Percentiles rank a stretch among this genome's conserved stretches.
Evolutionary conservation across 345 rosid species (phyloP).

Genomic region (Clausena lansium): DNA sequence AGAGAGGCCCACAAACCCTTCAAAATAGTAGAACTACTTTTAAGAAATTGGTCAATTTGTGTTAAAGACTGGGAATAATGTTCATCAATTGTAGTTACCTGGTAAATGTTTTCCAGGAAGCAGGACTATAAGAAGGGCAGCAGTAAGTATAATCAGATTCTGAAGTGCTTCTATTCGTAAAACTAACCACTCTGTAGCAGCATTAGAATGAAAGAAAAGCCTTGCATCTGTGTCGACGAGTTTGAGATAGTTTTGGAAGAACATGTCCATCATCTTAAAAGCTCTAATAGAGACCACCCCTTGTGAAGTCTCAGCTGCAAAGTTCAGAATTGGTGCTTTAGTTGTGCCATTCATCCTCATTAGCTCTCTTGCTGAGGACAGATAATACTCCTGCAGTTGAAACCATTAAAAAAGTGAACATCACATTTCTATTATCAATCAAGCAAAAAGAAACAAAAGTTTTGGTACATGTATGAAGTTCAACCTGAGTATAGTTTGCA

Average conservation of each 20-base stretch:
- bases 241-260: constrained; percentile 51
- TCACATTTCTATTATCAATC: not conserved
- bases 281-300: constrained; percentile 83
- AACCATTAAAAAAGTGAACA: not conserved
- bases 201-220: constrained; percentile 76
- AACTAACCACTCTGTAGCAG: constrained; percentile 74
- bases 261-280: constrained; percentile 61
- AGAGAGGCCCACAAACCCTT: constrained; percentile 74
- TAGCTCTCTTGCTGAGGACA: constrained; percentile 77
- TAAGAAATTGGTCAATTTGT: not conserved
- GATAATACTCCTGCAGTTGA: constrained; percentile 39
- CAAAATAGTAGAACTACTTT: constrained; percentile 1
- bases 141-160: constrained; percentile 62
- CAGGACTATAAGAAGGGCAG: constrained; percentile 66
- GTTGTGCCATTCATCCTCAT: constrained; percentile 86
- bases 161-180: constrained; percentile 70
- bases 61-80: not conserved
- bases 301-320: constrained; percentile 79
- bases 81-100: constrained; percentile 26
- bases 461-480: not conserved
- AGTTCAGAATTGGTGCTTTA: constrained; percentile 89
- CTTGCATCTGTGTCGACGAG: constrained; percentile 72
- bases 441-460: not conserved
- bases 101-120: constrained; percentile 62
- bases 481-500: constrained; percentile 61